Evolutionary conservation across 192 early-diverging fungal genomes (phyloP), one percentile per base, ranked within the genome.

Genomic region (Coemansia sp.): DNA sequence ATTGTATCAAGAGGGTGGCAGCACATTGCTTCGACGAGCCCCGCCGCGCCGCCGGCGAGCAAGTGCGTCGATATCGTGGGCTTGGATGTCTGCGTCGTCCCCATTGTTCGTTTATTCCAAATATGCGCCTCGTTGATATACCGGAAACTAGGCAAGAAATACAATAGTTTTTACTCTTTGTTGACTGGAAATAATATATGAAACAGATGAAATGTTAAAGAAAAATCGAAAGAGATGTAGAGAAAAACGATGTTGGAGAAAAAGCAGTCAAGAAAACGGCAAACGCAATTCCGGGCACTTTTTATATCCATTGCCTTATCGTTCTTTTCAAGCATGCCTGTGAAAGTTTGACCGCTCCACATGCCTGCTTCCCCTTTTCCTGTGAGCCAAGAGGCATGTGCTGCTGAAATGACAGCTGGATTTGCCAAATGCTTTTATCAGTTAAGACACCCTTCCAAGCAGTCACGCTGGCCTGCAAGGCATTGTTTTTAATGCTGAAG

Each of bases 1-100:
- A 98, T 94, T 15, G 96, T 98, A 76, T 98, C 96, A 39, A 98
- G 82, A 19, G 94, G 94, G 66, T 98, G 92, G 73, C 94, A 98
- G 60, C 86, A 86, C 55, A 91, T 81, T 14, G 94, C 90, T 74
- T 98, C 94, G 77, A 88, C 91, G 60, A 91, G 86, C n/a, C 94
- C 96, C 0, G 96, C 96, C 2, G 90, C 71, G 47, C 94, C 96
- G 66, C 94, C 96, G 4, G 93, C 92, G 37, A 95, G 61, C 58
- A 96, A 81, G 74, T 96, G 93, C 39, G 87, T 86, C 22, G 87
- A 74, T 21, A 93, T 84, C 47, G 88, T 88, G 69, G 90, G 89
- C 54, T 67, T 71, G 50, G 25, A 14, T 54, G 37, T 41, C 57
- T 67, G 51, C 15, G 65, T 23, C 2, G 35, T n/a, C 12, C 47